A percentile compares a stretch with the other conserved stretches of the same genome.
phyloP scores from a whole-genome alignment of 2,329 filamentous ascomycete genomes.

The Lecanicillium sp. region DNA sequence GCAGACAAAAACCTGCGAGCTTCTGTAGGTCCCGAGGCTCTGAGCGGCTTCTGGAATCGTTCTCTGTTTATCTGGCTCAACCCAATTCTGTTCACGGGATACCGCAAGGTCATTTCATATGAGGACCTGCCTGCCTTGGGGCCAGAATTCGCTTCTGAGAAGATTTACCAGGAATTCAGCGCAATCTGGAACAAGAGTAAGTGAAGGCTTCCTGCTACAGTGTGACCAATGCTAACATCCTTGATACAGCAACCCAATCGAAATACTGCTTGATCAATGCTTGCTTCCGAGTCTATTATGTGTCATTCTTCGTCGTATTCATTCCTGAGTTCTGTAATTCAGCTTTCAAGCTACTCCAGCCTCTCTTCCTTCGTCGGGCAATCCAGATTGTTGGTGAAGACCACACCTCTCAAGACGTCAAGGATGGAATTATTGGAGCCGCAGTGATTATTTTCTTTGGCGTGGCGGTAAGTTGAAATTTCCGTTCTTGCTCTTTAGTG shows the following conservation, averaged over 20 bases:
- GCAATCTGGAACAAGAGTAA: background rate
- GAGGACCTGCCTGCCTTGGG: background rate
- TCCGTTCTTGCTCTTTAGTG: too few relatives aligned
- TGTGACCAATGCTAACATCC: background rate
- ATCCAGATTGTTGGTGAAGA: too few relatives aligned
- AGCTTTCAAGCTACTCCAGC: background rate
- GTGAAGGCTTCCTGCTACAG: background rate
- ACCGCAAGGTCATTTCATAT: background rate
- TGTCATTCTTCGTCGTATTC: background rate
- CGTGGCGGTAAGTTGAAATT: too few relatives aligned
- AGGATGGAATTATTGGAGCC: too few relatives aligned
- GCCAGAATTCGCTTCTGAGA: background rate
- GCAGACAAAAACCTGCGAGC: background rate
- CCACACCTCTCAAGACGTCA: too few relatives aligned
- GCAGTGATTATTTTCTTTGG: too few relatives aligned
- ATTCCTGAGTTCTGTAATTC: background rate
- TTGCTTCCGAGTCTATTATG: background rate
- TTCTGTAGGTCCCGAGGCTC: background rate
- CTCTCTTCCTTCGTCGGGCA: background rate
- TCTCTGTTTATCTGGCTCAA: slow-evolving; percentile 3
- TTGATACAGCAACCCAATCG: background rate
- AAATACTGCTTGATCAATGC: background rate
- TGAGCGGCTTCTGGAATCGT: background rate
- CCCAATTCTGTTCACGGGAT: background rate
- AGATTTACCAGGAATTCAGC: background rate